Conservation (phyloP, 805 yeast genomes). For the Yarrowia sp. region DNA sequence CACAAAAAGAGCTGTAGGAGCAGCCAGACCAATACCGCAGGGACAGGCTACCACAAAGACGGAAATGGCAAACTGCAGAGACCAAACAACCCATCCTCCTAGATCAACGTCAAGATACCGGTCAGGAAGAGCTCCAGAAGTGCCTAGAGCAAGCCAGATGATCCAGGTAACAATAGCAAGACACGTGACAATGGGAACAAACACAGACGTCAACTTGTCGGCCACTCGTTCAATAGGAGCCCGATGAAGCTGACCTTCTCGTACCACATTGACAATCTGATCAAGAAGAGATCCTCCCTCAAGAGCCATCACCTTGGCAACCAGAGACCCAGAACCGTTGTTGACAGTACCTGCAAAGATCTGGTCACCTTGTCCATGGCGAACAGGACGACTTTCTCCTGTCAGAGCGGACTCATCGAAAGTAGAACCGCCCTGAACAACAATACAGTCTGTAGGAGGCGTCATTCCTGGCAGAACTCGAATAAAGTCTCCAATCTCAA, state of each 20-base stretch:
- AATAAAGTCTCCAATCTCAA: conserved; percentile 87
- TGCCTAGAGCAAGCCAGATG: conserved; percentile 62
- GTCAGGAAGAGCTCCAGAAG: conserved; percentile 51
- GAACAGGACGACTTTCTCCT: conserved; percentile 70
- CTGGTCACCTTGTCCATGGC: conserved; percentile 57
- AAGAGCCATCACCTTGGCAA: conserved; percentile 54
- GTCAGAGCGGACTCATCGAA: conserved; percentile 89
- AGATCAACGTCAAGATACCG: conserved; percentile 58
- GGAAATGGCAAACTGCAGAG: conserved; percentile 70
- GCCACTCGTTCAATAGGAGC: conserved; percentile 74
- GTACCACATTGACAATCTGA: conserved; percentile 63
- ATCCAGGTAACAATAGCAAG: conserved; percentile 64
- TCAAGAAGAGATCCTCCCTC: conserved; percentile 66
- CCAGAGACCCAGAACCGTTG: conserved; percentile 51
- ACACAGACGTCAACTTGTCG: conserved; percentile 62
- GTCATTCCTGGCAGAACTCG: conserved; percentile 40
- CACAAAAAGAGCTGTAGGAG: conserved; percentile 77
- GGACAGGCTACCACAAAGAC: conserved; percentile 85
- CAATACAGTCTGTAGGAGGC: conserved; percentile 72
- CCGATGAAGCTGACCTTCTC: conserved; percentile 67
- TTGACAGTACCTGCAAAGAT: conserved; percentile 72
- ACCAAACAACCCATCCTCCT: conserved; percentile 78
- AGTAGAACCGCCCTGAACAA: conserved; percentile 69
- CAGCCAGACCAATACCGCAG: conserved; percentile 81
- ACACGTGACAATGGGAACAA: conserved; percentile 65